Evolutionary conservation across 495 filamentous ascomycete species (phyloP), one percentile per base, ranked within the genome.

Genomic region (Daldinia decipiens): DNA sequence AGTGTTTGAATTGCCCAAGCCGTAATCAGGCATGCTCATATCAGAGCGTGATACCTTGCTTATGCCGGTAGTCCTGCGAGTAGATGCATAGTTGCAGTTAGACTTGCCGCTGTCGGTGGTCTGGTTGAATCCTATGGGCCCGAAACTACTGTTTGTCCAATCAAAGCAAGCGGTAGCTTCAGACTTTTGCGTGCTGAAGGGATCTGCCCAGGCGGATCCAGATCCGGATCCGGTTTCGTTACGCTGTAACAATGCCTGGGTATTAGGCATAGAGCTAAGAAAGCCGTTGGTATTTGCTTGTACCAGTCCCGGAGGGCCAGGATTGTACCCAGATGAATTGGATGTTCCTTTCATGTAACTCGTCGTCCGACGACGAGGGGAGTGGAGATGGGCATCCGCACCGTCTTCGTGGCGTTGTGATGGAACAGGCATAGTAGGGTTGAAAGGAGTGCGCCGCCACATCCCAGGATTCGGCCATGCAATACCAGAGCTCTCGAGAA

Each of bases 381-480:
- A 84, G 31, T 84, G 83, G n/a, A 80, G 45, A 47, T 85, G 83
- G 1, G 79, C 78, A 0, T 81, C 78, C 0, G 76, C 60, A 0
- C 80, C 80, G 17, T 82, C 80, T 9, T 82, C 77, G 12, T 79
- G 76, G 19, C 78, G 79, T 9, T 78, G 79, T 8, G 82, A 74
- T 21, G 80, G 81, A 0, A 81, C 78, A 4, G 82, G 77, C 68
- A 79, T 73, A 9, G 75, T 67, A 9, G 78, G 68, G 53, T 77
- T 77, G 52, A 78, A 68, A 26, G 80, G 59, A 9, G 81, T 69
- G 21, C 87, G 86, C 12, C 80, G 83, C 90, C 88, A 94, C 91
- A 93, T 93, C 19, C 78, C 77, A 51, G 86, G 84, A 78, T 92
- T 94, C 2, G 92, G 92, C 92, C 92, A 95, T 15, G 92, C 91